A percentile compares a stretch with the other conserved stretches of the same genome.
These are phyloP conservation scores for Rhodotorula sp. DNA, from an alignment of 1,284 basidiomycete genomes.

Conservation along the genomic window DNA sequence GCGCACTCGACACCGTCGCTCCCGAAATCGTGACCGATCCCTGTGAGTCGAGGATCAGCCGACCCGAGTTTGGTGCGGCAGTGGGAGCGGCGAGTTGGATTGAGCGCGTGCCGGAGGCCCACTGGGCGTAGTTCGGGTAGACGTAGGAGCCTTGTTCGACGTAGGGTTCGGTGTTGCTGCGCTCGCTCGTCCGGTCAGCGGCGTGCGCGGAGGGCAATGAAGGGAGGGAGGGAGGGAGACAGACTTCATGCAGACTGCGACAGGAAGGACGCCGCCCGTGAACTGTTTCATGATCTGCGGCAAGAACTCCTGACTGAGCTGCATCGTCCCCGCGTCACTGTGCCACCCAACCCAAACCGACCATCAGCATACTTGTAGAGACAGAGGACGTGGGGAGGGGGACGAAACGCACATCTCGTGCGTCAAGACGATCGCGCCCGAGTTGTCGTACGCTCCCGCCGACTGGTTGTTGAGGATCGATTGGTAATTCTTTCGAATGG, in stretches of 20 bases:
- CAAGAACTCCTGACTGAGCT: slow-evolving; percentile 22
- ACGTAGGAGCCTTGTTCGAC: slow-evolving; percentile 45
- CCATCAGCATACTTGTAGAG: neutral
- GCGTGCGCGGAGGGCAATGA: slow-evolving; percentile 33
- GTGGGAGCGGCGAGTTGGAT: slow-evolving; percentile 28
- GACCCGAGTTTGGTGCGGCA: slow-evolving; percentile 3
- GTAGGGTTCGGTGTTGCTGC: slow-evolving; percentile 52
- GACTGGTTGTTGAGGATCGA: slow-evolving; percentile 46
- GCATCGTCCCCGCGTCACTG: slow-evolving; percentile 45
- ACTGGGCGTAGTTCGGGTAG: slow-evolving; percentile 36
- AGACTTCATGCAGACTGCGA: slow-evolving; percentile 43
- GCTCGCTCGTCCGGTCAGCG: slow-evolving; percentile 38
- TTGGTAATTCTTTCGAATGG: slow-evolving; percentile 54
- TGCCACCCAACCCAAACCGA: neutral
- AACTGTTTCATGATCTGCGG: slow-evolving; percentile 25
- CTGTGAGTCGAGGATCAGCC: too few relatives aligned
- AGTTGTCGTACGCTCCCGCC: slow-evolving; percentile 41
- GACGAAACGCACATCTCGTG: slow-evolving; percentile 48
- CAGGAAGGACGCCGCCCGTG: slow-evolving; percentile 34
- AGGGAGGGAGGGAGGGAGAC: neutral
- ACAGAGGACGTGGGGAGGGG: neutral
- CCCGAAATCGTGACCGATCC: too few relatives aligned
- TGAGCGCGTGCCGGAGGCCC: slow-evolving; percentile 22
- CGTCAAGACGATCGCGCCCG: slow-evolving; percentile 52
- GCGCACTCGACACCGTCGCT: too few relatives aligned